Base-by-base conservation (phyloP, 2,329 filamentous ascomycete genomes). In the Hymenoscyphus albidus region DNA sequence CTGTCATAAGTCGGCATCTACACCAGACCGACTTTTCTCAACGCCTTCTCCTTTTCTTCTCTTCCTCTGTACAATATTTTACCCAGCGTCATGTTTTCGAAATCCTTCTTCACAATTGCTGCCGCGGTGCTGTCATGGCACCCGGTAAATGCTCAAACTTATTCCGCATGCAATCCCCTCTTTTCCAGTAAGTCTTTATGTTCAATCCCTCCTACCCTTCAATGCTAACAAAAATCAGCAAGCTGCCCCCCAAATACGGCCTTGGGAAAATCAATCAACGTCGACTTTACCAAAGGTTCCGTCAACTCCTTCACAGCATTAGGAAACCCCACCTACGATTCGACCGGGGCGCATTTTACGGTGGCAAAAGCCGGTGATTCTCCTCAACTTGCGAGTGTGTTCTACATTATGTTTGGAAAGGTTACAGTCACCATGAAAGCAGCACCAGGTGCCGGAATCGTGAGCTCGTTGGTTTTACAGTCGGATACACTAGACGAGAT, bases 351-450 rank as follows among this genome's bases (percentile, higher is more conserved):
- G 32, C 85, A 85, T 16, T 96, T 99, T 76, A 93, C 91, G 32
- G 88, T 99, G 61, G 78, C 86, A 61, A 80, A 88, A 74, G 83
- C 88, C 60, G 93, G 94, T 64, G 92, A 99, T 75, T 86, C 92
- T 2, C 95, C 95, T 0, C 90, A 94, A 76, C 85, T 99, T 67
- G 84, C 85, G 69, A 96, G 93, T 67, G 86, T 95, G 73, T 98
- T 96, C 85, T 98, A 97, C 82, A 97, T 99, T 80, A 98, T 99
- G 95, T 99, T 97, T 76, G 95, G 95, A 70, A 90, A 89, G 68
- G 91, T 97, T 74, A 90, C 96, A 70, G 86, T 93, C 70, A 88
- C 86, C 39, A 84, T 97, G 81, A 93, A 94, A 78, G 88, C 92
- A 32, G 93, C 95, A 10, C 89, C 93, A 0, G 95, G 95, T 7